A percentile compares a stretch with the other conserved stretches of the same genome.
phyloP scores from a whole-genome alignment of 2,329 filamentous ascomycete species.

The Aureobasidium sp. region DNA sequence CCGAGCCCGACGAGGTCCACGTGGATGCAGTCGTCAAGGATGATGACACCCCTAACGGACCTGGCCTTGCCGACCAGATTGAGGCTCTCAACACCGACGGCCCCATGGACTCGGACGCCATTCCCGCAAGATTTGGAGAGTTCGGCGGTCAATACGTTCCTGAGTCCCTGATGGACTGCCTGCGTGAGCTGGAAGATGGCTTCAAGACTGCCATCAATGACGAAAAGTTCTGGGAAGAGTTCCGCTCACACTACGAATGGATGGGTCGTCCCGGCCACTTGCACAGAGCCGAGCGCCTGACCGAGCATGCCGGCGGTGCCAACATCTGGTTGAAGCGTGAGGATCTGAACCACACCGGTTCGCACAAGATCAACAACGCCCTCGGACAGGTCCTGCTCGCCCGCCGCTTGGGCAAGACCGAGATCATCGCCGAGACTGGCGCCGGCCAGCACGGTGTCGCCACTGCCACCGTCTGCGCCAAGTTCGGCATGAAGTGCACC shows the following conservation, averaged over 20 bases:
- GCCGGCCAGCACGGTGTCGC: constrained; percentile 97
- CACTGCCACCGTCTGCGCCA: constrained; percentile 93
- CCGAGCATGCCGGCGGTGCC: constrained; percentile 80
- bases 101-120: constrained; percentile 41
- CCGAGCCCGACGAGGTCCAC: constrained; percentile 56
- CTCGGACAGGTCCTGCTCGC: constrained; percentile 88
- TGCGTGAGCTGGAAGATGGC: constrained; percentile 81
- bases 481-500: constrained; percentile 96
- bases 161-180: constrained; percentile 94
- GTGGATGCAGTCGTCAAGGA: constrained; percentile 63
- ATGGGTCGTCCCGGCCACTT: constrained; percentile 92
- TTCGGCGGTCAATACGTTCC: constrained; percentile 97
- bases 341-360: constrained; percentile 94
- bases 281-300: constrained; percentile 81
- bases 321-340: constrained; percentile 98
- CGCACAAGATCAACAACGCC: constrained; percentile 99
- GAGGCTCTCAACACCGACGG: constrained; percentile 67
- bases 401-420: constrained; percentile 79
- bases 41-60: constrained; percentile 47
- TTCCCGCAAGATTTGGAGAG: constrained; percentile 84
- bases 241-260: constrained; percentile 89
- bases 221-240: constrained; percentile 93
- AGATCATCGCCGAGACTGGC: constrained; percentile 96
- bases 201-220: constrained; percentile 85
- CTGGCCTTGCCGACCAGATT: constrained; percentile 73